A percentile compares a stretch with the other conserved stretches of the same genome.
Evolutionary conservation across 2,329 filamentous ascomycete genomes (phyloP).

Genomic region (Westerdykella sp.): DNA sequence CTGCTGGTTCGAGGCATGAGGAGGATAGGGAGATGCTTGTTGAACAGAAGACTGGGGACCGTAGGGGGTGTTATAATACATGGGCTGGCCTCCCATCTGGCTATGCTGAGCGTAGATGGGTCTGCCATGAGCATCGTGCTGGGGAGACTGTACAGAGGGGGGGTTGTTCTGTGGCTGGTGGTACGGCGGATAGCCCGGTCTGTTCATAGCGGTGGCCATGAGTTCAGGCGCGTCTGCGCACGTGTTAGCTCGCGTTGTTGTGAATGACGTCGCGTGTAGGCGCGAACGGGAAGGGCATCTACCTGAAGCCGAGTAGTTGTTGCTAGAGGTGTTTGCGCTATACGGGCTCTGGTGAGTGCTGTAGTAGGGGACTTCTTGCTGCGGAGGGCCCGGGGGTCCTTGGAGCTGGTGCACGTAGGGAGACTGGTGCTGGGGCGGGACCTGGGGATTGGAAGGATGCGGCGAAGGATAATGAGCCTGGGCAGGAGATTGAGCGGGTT

Average conservation of each 20-base stretch:
- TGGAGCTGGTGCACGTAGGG: slow-evolving; percentile 64
- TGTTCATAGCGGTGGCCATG: slow-evolving; percentile 63
- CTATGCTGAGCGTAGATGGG: slow-evolving; percentile 77
- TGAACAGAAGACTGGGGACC: slow-evolving; percentile 38
- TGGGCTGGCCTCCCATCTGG: slow-evolving; percentile 67
- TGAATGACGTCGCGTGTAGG: background rate
- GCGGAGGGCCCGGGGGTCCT: slow-evolving; percentile 54
- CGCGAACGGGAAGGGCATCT: slow-evolving; percentile 9
- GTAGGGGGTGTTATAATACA: slow-evolving; percentile 63
- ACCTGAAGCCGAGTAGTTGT: slow-evolving; percentile 73
- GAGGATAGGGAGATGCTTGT: slow-evolving; percentile 52
- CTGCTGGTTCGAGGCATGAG: slow-evolving; percentile 49
- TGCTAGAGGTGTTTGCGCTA: slow-evolving; percentile 72
- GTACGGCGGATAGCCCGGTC: slow-evolving; percentile 72
- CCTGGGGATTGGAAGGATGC: slow-evolving; percentile 56
- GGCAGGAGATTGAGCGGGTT: slow-evolving; percentile 52
- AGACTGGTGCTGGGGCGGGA: slow-evolving; percentile 46
- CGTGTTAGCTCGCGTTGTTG: slow-evolving; percentile 44
- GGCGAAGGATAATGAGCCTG: slow-evolving; percentile 60
- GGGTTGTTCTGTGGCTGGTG: slow-evolving; percentile 95
- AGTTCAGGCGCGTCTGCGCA: slow-evolving; percentile 65
- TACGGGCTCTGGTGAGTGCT: slow-evolving; percentile 75
- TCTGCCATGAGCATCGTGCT: slow-evolving; percentile 80
- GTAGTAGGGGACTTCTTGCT: slow-evolving; percentile 66
- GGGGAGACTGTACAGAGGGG: slow-evolving; percentile 83